Percentiles rank a stretch among this genome's conserved stretches.
These are phyloP conservation scores for Phytophthora cactorum DNA, from an alignment of 352 stramenopile species.

Conservation along the genomic window DNA sequence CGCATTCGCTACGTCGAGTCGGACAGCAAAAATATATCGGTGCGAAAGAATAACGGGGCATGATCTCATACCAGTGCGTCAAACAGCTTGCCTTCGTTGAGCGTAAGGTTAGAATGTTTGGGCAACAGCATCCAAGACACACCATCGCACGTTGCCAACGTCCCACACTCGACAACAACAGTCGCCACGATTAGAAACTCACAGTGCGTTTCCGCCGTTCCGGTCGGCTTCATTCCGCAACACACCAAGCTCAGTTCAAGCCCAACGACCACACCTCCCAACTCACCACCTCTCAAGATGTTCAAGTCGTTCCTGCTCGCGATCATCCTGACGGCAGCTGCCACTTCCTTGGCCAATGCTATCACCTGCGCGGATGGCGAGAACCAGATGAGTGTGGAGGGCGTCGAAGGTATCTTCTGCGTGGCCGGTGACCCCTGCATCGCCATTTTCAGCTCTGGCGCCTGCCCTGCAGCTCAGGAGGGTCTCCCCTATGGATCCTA, in stretches of 20 bases:
- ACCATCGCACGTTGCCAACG: constrained; percentile 9
- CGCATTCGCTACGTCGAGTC: neutral
- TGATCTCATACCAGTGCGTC: neutral
- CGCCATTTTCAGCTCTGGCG: constrained; percentile 28
- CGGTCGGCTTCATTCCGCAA: constrained; percentile 22
- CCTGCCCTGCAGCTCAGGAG: constrained; percentile 30
- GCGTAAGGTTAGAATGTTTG: neutral
- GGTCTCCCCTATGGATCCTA: constrained; percentile 43
- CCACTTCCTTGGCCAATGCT: constrained; percentile 15
- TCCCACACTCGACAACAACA: constrained; percentile 28
- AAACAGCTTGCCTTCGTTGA: neutral
- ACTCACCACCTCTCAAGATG: constrained; percentile 17
- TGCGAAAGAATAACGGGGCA: neutral
- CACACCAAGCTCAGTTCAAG: constrained; percentile 16
- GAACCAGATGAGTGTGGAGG: constrained; percentile 44
- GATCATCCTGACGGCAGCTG: constrained; percentile 23
- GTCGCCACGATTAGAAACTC: neutral
- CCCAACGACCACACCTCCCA: neutral
- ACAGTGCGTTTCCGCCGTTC: neutral
- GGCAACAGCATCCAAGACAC: neutral
- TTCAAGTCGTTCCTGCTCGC: constrained; percentile 40
- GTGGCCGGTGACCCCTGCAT: constrained; percentile 33
- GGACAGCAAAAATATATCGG: neutral
- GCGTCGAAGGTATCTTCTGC: constrained; percentile 39
- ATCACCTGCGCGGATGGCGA: constrained; percentile 24